Base-by-base conservation (phyloP, 2,329 filamentous ascomycete species). In the Paecilomyces sp. region DNA sequence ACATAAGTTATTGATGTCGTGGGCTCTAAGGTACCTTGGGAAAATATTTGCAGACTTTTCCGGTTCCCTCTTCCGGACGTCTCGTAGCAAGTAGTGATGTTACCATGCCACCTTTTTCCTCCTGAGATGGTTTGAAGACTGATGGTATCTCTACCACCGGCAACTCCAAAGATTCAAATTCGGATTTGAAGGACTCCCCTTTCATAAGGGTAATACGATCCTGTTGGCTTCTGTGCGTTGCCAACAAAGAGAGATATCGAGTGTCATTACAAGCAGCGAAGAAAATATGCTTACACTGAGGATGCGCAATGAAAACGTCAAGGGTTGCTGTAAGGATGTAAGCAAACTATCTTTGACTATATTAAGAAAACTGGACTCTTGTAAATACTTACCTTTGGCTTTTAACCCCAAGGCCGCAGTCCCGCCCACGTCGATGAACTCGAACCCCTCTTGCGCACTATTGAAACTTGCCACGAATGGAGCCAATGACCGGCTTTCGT, bases 211-310 rank as follows among this genome's bases (percentile, higher is more conserved):
- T 86, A 60, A 87, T 79, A 56, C 79, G 78, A 25, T 82, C 77
- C 7, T 72, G 69, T 60, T 79, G 76, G 52, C 79, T 80, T 52
- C 73, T 74, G 65, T 83, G 82, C 7, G 82, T 81, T 4, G 78
- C 81, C 28, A 88, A 73, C 55, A 85, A 77, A 7, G 82, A 79
- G 54, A 85, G 72, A 67, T 87, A 86, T 56, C 81, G 80, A 25
- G 76, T 76, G 64, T 88, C 83, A 64, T 87, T 84, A 65, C 85
- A 88, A 47, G 81, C 84, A 4, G 84, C 86, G 60, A 86, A 84
- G 66, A 83, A 84, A 36, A 88, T 85, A 67, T 87, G 85, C 64
- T 83, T 84, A 74, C 86, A 88, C 66, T 86, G 83, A 3, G 78
- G 73, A 64, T 83, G 84, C 54, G 85, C 81, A 34, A 78, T 80